Base-by-base conservation (phyloP, 2,329 filamentous ascomycete genomes). In the Colletotrichum graminicola region DNA sequence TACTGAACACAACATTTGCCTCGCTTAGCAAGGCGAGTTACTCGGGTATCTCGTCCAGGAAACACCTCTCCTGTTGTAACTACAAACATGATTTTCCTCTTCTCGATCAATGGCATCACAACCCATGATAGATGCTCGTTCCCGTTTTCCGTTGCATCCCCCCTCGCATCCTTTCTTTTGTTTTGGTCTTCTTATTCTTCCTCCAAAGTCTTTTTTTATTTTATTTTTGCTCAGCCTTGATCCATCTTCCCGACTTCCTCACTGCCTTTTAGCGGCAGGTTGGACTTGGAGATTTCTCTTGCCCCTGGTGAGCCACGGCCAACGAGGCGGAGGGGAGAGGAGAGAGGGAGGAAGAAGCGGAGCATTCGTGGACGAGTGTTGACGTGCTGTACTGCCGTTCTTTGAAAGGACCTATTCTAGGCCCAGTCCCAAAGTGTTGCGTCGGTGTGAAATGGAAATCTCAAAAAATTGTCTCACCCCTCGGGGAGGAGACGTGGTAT, bases 1-100 rank as follows among this genome's bases (percentile, higher is more conserved):
- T 55, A 34, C 65, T 56, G 23, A 71, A 72, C 59, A 69, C 55
- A 39, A 62, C 14, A 57, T 26, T 66, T 29, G 57, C 56, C 56
- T 62, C 49, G 43, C 67, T 34, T 57, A 7, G 7, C 12, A 41
- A 56, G 34, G 62, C 45, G 63, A 68, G 65, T 62, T 63, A 60
- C 65, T 72, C 52, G 69, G 65, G 65, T 64, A 72, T 72, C 65
- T 71, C 68, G 67, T 71, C 54, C 59, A 63, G 64, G 54, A 68
- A 68, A 63, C 29, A 3, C 49, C 16, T 16, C 32, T 64, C 59
- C 65, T 69, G 59, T 36, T 55, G 49, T 23, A 34, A 45, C 49
- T 55, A 68, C 68, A 68, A 64, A 36, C 54, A 62, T 60, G 12
- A 11, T 49, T 49, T 26, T 26, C 36, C 23, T 18, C 34, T 26